A percentile compares a stretch with the other conserved stretches of the same genome.
Conservation (phyloP, 2,329 filamentous ascomycete species). For the Ophiostoma piceae region DNA sequence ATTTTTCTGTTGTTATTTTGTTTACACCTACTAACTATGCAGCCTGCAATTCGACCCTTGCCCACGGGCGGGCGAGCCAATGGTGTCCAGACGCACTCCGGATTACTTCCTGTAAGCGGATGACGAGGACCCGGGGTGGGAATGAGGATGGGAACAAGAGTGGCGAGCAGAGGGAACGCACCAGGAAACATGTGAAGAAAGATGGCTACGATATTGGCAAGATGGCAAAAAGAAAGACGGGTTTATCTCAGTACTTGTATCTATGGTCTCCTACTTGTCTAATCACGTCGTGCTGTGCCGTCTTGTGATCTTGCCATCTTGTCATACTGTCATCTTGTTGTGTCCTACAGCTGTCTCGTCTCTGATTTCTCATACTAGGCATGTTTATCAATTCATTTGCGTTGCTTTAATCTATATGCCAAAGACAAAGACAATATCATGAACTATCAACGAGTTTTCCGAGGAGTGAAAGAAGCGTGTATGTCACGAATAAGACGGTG, state of each 20-base stretch:
- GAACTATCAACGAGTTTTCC: neutral
- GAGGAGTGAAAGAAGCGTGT: neutral
- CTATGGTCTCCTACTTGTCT: neutral
- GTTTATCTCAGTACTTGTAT: neutral
- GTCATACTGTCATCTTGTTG: neutral
- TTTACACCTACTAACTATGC: conserved; percentile 28
- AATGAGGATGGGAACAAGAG: no score
- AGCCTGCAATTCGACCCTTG: conserved; percentile 99
- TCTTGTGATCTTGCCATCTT: no score
- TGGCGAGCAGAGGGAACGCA: neutral
- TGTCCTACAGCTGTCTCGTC: neutral
- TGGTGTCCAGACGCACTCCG: conserved; percentile 80
- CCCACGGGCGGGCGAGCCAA: conserved; percentile 92
- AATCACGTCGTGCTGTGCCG: neutral
- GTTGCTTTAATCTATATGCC: conserved; percentile 3
- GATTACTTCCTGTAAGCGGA: conserved; percentile 23
- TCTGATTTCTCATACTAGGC: neutral
- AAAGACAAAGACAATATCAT: conserved; percentile 4
- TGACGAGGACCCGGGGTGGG: neutral
- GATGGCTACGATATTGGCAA: neutral
- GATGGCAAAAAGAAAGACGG: conserved; percentile 3
- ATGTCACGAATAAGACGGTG: neutral
- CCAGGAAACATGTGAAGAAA: conserved; percentile 2
- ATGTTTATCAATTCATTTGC: neutral
- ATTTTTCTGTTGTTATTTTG: neutral